phyloP scores from a whole-genome alignment of 1,139 yeast genomes.

The Scheffersomyces lignicola region DNA sequence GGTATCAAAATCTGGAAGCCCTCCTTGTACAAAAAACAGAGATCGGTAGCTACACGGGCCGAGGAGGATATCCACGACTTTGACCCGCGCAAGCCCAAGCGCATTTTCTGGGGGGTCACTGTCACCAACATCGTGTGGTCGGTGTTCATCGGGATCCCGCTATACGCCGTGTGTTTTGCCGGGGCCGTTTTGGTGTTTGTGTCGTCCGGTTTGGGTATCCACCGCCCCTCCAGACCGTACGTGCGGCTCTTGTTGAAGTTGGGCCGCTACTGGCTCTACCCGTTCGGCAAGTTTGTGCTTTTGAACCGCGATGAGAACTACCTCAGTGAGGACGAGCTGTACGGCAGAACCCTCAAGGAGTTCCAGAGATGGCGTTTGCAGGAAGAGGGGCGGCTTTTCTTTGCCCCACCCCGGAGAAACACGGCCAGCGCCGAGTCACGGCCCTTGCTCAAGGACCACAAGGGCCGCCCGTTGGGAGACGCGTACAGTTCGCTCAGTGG shows the following conservation, averaged over 20 bases:
- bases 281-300: conserved; percentile 89
- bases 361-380: conserved; percentile 88
- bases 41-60: conserved; percentile 90
- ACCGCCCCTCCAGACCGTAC: conserved; percentile 47
- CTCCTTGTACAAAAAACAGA: conserved; percentile 85
- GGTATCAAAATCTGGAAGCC: conserved; percentile 99
- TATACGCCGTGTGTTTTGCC: conserved; percentile 51
- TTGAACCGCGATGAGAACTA: conserved; percentile 78
- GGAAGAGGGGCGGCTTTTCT: conserved; percentile 68
- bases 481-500: conserved; percentile 36
- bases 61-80: conserved; percentile 90
- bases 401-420: conserved; percentile 60
- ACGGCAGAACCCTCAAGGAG: conserved; percentile 82
- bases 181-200: conserved; percentile 47
- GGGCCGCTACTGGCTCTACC: conserved; percentile 72
- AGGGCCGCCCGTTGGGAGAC: conserved; percentile 43
- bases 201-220: conserved; percentile 48
- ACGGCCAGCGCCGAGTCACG: conserved; percentile 37
- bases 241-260: conserved; percentile 60
- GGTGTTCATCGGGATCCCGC: conserved; percentile 63
- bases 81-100: conserved; percentile 50
- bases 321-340: conserved; percentile 82
- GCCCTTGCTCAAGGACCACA: conserved; percentile 45
- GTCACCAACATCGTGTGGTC: conserved; percentile 81
- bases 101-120: conserved; percentile 62